Conservation (phyloP, 495 filamentous ascomycete genomes). For the Neurospora tetrasperma region DNA sequence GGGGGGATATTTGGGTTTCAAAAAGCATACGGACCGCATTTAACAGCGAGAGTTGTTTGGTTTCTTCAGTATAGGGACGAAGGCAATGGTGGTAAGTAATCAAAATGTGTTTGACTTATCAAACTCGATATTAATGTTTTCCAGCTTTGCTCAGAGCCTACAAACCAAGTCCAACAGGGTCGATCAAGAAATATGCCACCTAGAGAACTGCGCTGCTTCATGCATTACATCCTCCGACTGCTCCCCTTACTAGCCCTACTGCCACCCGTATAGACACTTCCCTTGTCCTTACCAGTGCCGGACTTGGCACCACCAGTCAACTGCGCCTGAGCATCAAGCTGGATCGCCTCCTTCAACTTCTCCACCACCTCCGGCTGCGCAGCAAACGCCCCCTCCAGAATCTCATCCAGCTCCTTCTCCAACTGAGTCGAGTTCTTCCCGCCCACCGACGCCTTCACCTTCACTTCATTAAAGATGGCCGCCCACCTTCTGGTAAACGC, state of each 20-base stretch:
- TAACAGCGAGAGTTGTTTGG: not conserved
- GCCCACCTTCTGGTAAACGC: conserved; percentile 63
- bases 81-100: not conserved
- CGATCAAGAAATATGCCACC: not conserved
- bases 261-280: not conserved
- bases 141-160: not conserved
- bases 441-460: conserved; percentile 17
- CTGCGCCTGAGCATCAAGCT: conserved; percentile 32
- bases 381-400: conserved; percentile 34
- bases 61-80: not conserved
- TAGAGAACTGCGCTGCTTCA: not conserved
- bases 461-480: conserved; percentile 28
- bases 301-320: conserved; percentile 8
- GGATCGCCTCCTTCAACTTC: conserved; percentile 41
- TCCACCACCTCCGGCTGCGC: conserved; percentile 37
- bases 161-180: not conserved
- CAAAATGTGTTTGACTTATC: not conserved
- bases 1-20: not conserved
- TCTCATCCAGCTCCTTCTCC: conserved; percentile 38
- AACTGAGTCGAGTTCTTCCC: conserved; percentile 28
- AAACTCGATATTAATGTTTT: not conserved
- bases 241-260: not conserved
- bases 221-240: not conserved
- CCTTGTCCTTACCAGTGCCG: conserved; percentile 4
- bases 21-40: not conserved